phyloP scores from a whole-genome alignment of 805 yeast genomes.

The Teunomyces barrocoloradensis region DNA sequence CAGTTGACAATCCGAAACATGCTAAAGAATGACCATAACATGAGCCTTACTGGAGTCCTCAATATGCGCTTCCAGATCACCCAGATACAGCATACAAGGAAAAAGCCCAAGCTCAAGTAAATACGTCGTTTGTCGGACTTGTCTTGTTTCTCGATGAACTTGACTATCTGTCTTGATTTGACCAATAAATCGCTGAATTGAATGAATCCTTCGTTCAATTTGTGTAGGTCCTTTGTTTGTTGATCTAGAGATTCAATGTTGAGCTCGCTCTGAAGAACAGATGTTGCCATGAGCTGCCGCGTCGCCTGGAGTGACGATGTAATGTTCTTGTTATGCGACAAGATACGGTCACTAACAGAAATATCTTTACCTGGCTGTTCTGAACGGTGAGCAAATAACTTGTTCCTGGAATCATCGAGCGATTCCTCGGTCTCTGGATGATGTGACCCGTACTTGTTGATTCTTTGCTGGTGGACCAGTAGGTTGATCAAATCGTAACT shows the following conservation, averaged over 20 bases:
- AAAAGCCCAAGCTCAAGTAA: conserved; percentile 46
- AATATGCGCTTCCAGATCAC: conserved; percentile 50
- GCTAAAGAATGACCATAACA: conserved; percentile 48
- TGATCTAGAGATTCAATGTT: conserved; percentile 47
- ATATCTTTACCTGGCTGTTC: neutral
- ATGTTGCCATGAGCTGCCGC: conserved; percentile 46
- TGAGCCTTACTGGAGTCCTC: conserved; percentile 40
- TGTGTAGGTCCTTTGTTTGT: conserved; percentile 42
- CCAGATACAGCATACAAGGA: conserved; percentile 46
- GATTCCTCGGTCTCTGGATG: neutral
- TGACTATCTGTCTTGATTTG: conserved; percentile 46
- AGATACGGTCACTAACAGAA: conserved; percentile 38
- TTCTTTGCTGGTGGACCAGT: conserved; percentile 29
- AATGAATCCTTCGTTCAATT: conserved; percentile 40
- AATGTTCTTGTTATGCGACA: conserved; percentile 45
- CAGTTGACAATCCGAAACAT: conserved; percentile 19
- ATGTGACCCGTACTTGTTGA: conserved; percentile 18
- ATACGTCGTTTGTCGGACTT: conserved; percentile 47
- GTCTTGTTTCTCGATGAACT: conserved; percentile 52
- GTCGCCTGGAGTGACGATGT: conserved; percentile 48
- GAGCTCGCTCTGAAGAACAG: conserved; percentile 50
- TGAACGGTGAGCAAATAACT: conserved; percentile 24
- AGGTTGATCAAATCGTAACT: conserved; percentile 26
- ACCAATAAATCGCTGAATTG: conserved; percentile 40
- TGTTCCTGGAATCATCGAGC: conserved; percentile 6